Evolutionary conservation across 257 asterid species (phyloP), one percentile per base, ranked within the genome.

Genomic region (Nicotiana otophora): DNA sequence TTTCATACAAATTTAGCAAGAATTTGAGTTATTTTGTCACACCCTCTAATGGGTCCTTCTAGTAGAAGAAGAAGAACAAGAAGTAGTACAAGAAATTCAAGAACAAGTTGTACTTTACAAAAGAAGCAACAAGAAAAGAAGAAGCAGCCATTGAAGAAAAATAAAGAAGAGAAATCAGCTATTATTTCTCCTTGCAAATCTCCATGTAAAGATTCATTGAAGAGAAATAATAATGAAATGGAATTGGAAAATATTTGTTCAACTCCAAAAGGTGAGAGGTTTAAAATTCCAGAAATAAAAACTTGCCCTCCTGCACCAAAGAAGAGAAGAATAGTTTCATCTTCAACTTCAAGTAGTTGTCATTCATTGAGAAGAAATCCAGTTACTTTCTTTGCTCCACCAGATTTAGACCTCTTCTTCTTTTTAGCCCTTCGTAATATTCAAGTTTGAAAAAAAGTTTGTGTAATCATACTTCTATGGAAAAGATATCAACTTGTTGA

Each of bases 301-400:
- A 92, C 93, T 14, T 94, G 98, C 76, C 98, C 98, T 1, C 98
- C 97, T 3, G 93, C 97, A 2, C 98, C 98, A 0, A 93, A 91
- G 91, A 94, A 93, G 88, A 82, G 87, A 51, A 82, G 91, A 60
- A 66, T 85, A 55, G 31, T 76, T 30, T 69, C 84, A 26, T 7
- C 80, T 31, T 66, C 75, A 61, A 20, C 67, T 46, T 26, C 79
- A 48, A 67, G 4, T 67, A 67, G 8, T 67, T 83, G 87, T 72
- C 88, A 81, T 51, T 85, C 94, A 3, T 70, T 84, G 72, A 58
- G 83, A 64, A 86, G 90, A 17, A 82, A 75, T 7, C 89, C 91
- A 0, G 82, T 89, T 5, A 75, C 90, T n/a, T 94, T 91, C 70
- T 94, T 89, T 76, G 81, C 90, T 28, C 88, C 92, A 31, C 97